Percentiles rank a stretch among this genome's conserved stretches.
phyloP scores from a whole-genome alignment of 129 eudicot genomes.

The Ambrosia trifida region DNA sequence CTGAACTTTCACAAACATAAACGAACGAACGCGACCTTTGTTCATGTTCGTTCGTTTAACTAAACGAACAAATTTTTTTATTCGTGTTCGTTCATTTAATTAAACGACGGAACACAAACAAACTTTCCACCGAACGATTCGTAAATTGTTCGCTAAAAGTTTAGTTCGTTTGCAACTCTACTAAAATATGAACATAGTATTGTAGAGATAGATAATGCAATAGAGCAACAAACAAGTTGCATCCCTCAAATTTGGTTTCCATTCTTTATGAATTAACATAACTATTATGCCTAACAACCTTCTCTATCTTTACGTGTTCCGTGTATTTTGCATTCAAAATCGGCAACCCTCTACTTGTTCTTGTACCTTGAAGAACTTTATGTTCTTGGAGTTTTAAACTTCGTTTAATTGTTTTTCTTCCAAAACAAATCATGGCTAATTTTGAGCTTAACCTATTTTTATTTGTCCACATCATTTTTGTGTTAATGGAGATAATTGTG shows the following conservation, averaged over 20 bases:
- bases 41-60: too few species aligned
- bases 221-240: neutral
- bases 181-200: too few species aligned
- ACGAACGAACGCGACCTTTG: too few species aligned
- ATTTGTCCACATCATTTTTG: neutral
- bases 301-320: constrained; percentile 17
- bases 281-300: neutral
- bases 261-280: neutral
- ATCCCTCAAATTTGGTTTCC: neutral
- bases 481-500: neutral
- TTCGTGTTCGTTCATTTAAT: too few species aligned
- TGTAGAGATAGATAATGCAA: too few species aligned
- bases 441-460: neutral
- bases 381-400: neutral
- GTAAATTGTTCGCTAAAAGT: too few species aligned
- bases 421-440: constrained; percentile 12
- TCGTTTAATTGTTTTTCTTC: neutral
- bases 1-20: too few species aligned
- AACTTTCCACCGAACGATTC: too few species aligned
- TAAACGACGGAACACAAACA: too few species aligned
- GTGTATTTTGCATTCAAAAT: constrained; percentile 11
- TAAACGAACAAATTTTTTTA: too few species aligned
- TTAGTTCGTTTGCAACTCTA: too few species aligned
- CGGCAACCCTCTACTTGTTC: neutral
- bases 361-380: neutral